phyloP scores from a whole-genome alignment of 1,284 basidiomycete species.

The Stereum hirsutum region DNA sequence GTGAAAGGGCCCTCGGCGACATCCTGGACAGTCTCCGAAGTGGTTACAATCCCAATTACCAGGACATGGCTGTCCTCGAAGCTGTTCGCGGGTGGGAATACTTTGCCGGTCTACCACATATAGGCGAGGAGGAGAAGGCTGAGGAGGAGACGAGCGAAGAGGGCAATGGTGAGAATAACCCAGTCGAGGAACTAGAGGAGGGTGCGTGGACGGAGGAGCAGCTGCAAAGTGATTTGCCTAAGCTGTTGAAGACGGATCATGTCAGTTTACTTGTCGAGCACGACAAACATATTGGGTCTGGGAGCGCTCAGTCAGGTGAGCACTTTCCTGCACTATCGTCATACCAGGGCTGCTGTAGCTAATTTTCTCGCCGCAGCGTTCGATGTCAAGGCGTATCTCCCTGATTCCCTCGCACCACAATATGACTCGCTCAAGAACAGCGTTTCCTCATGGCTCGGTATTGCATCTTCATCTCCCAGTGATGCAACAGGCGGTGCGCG shows the following conservation, averaged over 20 bases:
- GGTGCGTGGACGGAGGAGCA: constrained; percentile 45
- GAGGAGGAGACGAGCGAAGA: constrained; percentile 23
- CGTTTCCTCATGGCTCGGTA: constrained; percentile 61
- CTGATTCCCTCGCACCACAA: constrained; percentile 69
- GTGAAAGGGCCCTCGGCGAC: constrained; percentile 74
- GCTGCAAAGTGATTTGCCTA: constrained; percentile 54
- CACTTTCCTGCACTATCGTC: no score
- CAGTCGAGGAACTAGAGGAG: constrained; percentile 35
- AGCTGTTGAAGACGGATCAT: constrained; percentile 64
- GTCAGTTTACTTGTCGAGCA: constrained; percentile 68
- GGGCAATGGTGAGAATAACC: constrained; percentile 15
- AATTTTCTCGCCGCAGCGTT: constrained; percentile 46
- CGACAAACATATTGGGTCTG: constrained; percentile 50
- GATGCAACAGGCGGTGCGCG: constrained; percentile 34
- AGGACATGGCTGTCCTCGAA: constrained; percentile 97
- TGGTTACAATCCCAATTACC: constrained; percentile 97
- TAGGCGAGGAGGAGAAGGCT: constrained; percentile 45
- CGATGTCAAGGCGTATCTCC: constrained; percentile 79
- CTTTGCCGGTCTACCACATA: constrained; percentile 62
- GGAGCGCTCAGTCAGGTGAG: constrained; percentile 30
- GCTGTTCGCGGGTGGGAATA: constrained; percentile 92
- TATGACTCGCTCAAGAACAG: constrained; percentile 67
- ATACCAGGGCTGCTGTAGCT: constrained; percentile 7
- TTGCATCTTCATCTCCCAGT: constrained; percentile 34
- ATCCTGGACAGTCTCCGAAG: constrained; percentile 76